A percentile compares a stretch with the other conserved stretches of the same genome.
Conservation (phyloP, 306 rosid genomes). For the Gynostemma pentaphyllum region DNA sequence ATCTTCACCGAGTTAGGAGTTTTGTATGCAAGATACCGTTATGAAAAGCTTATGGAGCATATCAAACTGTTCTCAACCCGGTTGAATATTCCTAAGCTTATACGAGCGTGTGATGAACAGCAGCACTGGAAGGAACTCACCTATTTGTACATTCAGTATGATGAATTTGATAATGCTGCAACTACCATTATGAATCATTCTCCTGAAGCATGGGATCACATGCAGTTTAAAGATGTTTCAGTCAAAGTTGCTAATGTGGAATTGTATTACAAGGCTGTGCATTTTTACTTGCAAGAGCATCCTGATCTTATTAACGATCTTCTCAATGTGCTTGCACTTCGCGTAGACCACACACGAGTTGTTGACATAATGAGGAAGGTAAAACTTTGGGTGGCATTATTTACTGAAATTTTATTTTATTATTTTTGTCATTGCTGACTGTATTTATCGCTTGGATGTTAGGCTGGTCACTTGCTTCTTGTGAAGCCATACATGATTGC, state of each 20-base stretch:
- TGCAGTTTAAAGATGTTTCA: slow-evolving; percentile 92
- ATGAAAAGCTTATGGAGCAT: slow-evolving; percentile 99
- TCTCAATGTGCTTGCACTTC: slow-evolving; percentile 93
- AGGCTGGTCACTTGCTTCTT: slow-evolving; percentile 96
- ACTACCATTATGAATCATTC: slow-evolving; percentile 98
- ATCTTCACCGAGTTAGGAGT: slow-evolving; percentile 98
- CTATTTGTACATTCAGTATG: slow-evolving; percentile 91
- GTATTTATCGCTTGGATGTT: slow-evolving; percentile 3
- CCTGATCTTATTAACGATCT: slow-evolving; percentile 97
- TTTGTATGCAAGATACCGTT: slow-evolving; percentile 97
- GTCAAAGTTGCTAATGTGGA: slow-evolving; percentile 97
- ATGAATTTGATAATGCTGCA: slow-evolving; percentile 97
- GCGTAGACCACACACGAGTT: slow-evolving; percentile 97
- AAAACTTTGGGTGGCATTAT: slow-evolving; percentile 12
- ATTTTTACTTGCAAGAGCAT: slow-evolving; percentile 97
- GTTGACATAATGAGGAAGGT: slow-evolving; percentile 99
- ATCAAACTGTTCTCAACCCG: slow-evolving; percentile 89
- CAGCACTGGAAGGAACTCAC: slow-evolving; percentile 98
- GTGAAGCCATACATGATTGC: slow-evolving; percentile 99
- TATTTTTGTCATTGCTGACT: not conserved
- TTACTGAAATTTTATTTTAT: not conserved
- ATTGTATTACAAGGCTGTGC: slow-evolving; percentile 91
- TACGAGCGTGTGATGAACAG: slow-evolving; percentile 97
- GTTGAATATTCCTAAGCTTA: slow-evolving; percentile 93
- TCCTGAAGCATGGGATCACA: slow-evolving; percentile 99